phyloP scores from a whole-genome alignment of 257 asterid species.

The Nyctanthes arbortristis region DNA sequence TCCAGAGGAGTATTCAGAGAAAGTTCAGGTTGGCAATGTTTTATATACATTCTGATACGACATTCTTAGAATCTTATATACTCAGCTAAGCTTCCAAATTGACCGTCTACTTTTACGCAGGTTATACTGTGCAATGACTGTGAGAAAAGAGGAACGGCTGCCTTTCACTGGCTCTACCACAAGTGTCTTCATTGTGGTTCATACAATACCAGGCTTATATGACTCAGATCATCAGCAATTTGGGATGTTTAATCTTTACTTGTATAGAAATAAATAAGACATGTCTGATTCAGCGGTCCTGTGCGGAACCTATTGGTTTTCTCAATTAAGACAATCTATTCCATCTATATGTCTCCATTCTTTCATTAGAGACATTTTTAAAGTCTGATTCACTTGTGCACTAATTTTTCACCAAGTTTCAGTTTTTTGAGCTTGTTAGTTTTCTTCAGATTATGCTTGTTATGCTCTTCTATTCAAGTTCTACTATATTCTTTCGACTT shows the following conservation, averaged over 20 bases:
- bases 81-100: slow-evolving; percentile 1
- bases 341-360: slow-evolving; percentile 24
- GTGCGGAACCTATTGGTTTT: slow-evolving; percentile 13
- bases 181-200: slow-evolving; percentile 84
- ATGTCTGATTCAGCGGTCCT: slow-evolving; percentile 21
- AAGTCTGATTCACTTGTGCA: slow-evolving; percentile 13
- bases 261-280: slow-evolving; percentile 14
- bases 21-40: slow-evolving; percentile 58
- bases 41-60: slow-evolving; percentile 12
- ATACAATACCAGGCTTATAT: slow-evolving; percentile 76
- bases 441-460: slow-evolving; percentile 1
- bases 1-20: slow-evolving; percentile 75
- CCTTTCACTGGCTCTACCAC: slow-evolving; percentile 82
- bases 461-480: slow-evolving; percentile 1
- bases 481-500: neutral
- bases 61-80: slow-evolving; percentile 17
- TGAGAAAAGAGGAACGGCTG: slow-evolving; percentile 65
- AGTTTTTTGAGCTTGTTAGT: slow-evolving; percentile 24
- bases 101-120: slow-evolving; percentile 41
- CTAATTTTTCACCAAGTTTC: slow-evolving; percentile 13
- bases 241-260: slow-evolving; percentile 15
- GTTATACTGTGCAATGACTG: slow-evolving; percentile 88
- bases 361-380: slow-evolving; percentile 35
- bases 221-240: slow-evolving; percentile 28
- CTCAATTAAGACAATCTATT: slow-evolving; percentile 21